Base-by-base conservation (phyloP, 2,329 filamentous ascomycete species). In the Shiraia sp. region DNA sequence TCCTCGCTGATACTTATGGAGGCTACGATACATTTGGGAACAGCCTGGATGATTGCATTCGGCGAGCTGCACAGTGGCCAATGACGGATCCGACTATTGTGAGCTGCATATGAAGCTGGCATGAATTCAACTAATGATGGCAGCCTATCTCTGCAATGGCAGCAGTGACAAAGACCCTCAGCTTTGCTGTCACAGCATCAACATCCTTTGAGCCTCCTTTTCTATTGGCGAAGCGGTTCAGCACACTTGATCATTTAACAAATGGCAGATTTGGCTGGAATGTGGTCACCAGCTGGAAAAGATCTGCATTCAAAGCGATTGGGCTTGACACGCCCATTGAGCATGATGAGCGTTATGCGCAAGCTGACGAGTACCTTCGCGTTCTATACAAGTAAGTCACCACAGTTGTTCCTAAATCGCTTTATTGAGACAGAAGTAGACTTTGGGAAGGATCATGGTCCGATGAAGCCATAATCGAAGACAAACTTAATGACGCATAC, bases 321-420 rank as follows among this genome's bases (percentile, higher is more conserved):
- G 81, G 81, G 0, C 57, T 83, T 2, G 77, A 82, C 10, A 76
- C 65, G 3, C 77, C 78, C 0, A 79, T 81, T 23, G 76, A 81
- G 41, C 82, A 85, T 49, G 82, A 85, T 29, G 75, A 83, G 42
- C 73, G 85, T 38, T 88, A 88, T 49, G 78, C 75, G 3, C 76
- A 83, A 33, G 83, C 83, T 1, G 83, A 88, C 49, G 85, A 88
- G 61, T 88, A 87, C 65, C 64, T 85, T 17, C 65, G 74, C 1
- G 77, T 85, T 0, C 63, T 85, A 3, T 86, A 86, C 62, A 85
- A 85, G 76, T 79, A 59, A 45, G 54, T 33, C 42, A 10, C n/a
- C 9, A 5, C 10, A 16, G 9, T 4, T 33, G 10, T n/a, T 6
- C 16, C 9, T 3, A 10, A 7, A 28, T 4, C 10, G 3, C 10